phyloP scores from a whole-genome alignment of 352 stramenopile genomes.

The Phytophthora quininea region DNA sequence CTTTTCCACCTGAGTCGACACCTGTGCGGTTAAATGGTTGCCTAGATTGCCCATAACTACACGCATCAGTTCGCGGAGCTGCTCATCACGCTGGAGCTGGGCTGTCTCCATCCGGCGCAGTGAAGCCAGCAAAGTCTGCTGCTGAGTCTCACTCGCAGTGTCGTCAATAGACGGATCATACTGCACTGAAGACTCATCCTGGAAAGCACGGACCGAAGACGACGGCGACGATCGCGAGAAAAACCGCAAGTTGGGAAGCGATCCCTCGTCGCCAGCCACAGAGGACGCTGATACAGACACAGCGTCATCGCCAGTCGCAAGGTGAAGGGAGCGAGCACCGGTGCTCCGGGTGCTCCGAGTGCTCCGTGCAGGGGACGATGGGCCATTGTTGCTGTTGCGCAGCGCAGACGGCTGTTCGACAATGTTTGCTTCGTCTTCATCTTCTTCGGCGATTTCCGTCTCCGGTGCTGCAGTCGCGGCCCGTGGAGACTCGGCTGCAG shows the following conservation, averaged over 20 bases:
- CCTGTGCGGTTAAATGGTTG: slow-evolving; percentile 60
- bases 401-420: slow-evolving; percentile 27
- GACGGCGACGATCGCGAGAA: slow-evolving; percentile 81
- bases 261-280: slow-evolving; percentile 56
- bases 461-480: slow-evolving; percentile 52
- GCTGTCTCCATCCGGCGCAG: slow-evolving; percentile 76
- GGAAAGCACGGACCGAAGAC: slow-evolving; percentile 79
- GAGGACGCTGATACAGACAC: slow-evolving; percentile 46
- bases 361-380: slow-evolving; percentile 44
- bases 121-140: slow-evolving; percentile 60
- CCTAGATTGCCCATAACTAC: slow-evolving; percentile 63
- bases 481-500: slow-evolving; percentile 67
- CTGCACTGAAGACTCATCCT: slow-evolving; percentile 73
- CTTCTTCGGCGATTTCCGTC: slow-evolving; percentile 68
- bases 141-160: slow-evolving; percentile 56
- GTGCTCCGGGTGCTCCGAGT: slow-evolving; percentile 35
- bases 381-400: slow-evolving; percentile 22
- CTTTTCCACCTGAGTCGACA: slow-evolving; percentile 79
- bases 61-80: slow-evolving; percentile 73
- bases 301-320: slow-evolving; percentile 54
- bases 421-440: slow-evolving; percentile 53
- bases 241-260: slow-evolving; percentile 54
- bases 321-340: slow-evolving; percentile 33
- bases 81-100: slow-evolving; percentile 72
- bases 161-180: slow-evolving; percentile 80